Evolutionary conservation across 116 monocot genomes (phyloP).

Genomic region (Cymodocea nodosa): DNA sequence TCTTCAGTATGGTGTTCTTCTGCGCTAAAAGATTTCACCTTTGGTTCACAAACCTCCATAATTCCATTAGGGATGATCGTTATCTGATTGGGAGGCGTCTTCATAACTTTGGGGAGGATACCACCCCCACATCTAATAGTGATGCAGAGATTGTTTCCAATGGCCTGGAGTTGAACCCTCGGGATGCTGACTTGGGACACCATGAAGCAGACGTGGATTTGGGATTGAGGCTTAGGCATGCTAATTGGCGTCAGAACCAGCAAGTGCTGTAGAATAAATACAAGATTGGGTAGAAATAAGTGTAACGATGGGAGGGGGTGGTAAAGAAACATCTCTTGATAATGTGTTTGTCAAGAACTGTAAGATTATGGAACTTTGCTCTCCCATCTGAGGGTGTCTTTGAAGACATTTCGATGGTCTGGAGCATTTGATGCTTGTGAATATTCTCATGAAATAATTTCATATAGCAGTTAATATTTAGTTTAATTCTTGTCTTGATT

Average conservation of each 20-base stretch:
- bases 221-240: constrained; percentile 25
- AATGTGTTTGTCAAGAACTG: not conserved
- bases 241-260: constrained; percentile 11
- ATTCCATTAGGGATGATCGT: constrained; percentile 86
- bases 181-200: constrained; percentile 17
- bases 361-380: not conserved
- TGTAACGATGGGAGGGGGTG: not conserved
- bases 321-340: not conserved
- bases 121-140: not conserved
- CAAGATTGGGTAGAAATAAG: not conserved
- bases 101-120: constrained; percentile 70
- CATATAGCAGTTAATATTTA: no score
- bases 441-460: no score
- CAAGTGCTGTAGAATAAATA: not conserved
- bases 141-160: constrained; percentile 10
- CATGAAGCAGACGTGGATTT: constrained; percentile 23
- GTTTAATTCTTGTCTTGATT: no score
- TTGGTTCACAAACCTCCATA: constrained; percentile 97
- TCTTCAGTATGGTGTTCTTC: constrained; percentile 55
- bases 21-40: constrained; percentile 68
- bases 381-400: not conserved
- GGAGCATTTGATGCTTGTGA: no score
- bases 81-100: constrained; percentile 87
- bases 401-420: not conserved
- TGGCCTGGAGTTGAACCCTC: not conserved